These are phyloP conservation scores for Yamadazyma buinensis DNA, from an alignment of 1,139 yeast genomes.

Conservation along the genomic window DNA sequence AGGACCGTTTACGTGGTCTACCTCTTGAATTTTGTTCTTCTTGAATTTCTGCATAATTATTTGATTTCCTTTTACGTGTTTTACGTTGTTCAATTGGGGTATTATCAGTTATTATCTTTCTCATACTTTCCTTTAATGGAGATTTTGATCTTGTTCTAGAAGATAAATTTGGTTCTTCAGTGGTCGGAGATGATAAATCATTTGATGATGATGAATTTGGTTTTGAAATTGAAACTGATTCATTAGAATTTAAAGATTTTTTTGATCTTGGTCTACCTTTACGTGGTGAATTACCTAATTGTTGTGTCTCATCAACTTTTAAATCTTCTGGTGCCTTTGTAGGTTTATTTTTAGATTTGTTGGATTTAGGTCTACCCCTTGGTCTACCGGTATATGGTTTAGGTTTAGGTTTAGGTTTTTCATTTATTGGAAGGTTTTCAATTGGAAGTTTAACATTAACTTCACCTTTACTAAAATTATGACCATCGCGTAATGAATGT, in stretches of 20 bases:
- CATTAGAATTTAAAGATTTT: background rate
- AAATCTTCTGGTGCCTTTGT: no score
- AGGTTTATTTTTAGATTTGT: no score
- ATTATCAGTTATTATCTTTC: slow-evolving; percentile 24
- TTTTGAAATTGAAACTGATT: no score
- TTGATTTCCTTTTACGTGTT: slow-evolving; percentile 8
- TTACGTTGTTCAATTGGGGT: slow-evolving; percentile 16
- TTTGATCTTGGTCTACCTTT: background rate
- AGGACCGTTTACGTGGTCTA: slow-evolving; percentile 7
- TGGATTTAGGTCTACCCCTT: no score
- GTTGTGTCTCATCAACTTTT: background rate
- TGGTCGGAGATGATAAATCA: no score
- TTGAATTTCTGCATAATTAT: slow-evolving; percentile 9
- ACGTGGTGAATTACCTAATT: slow-evolving; percentile 4
- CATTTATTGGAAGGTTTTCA: no score
- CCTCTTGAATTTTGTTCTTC: slow-evolving; percentile 14
- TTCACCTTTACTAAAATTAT: slow-evolving; percentile 16
- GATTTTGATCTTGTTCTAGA: slow-evolving; percentile 41
- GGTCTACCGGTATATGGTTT: no score
- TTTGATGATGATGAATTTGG: no score
- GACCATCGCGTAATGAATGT: slow-evolving; percentile 22
- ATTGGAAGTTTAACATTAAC: no score
- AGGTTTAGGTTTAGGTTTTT: no score
- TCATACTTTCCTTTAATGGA: slow-evolving; percentile 33
- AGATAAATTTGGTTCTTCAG: slow-evolving; percentile 20